Evolutionary conservation across 306 rosid species (phyloP).

Genomic region (Hippophae gyantsensis): DNA sequence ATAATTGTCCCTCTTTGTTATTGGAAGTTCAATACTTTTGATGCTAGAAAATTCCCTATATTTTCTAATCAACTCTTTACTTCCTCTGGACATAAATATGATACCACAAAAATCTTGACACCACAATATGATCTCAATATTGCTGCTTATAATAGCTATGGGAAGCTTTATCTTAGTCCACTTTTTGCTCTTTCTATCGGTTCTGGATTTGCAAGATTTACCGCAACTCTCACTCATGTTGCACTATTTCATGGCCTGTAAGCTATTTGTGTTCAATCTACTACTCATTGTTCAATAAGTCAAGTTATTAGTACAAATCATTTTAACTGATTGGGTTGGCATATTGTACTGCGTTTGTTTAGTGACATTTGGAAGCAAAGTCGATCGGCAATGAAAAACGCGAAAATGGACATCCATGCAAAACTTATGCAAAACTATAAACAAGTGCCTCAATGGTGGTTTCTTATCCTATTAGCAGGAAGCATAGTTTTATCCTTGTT

Average conservation of each 20-base stretch:
- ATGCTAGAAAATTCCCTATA: conserved; percentile 88
- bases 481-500: conserved; percentile 58
- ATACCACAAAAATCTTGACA: conserved; percentile 75
- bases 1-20: conserved; percentile 79
- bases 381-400: conserved; percentile 55
- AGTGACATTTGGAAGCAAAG: conserved; percentile 85
- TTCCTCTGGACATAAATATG: conserved; percentile 54
- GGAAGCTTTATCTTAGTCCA: conserved; percentile 95
- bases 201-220: conserved; percentile 88
- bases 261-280: background rate
- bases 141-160: conserved; percentile 61
- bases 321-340: background rate
- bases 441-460: conserved; percentile 98
- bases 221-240: conserved; percentile 90
- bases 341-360: conserved; percentile 8
- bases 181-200: conserved; percentile 92
- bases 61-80: conserved; percentile 80
- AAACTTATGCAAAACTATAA: conserved; percentile 79
- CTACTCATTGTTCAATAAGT: background rate
- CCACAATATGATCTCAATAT: conserved; percentile 55
- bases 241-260: conserved; percentile 89
- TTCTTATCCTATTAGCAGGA: conserved; percentile 48
- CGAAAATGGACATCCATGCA: conserved; percentile 67
- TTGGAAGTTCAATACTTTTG: conserved; percentile 90
- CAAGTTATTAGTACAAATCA: no score